A percentile compares a stretch with the other conserved stretches of the same genome.
phyloP scores from a whole-genome alignment of 768 basidiomycete genomes.

The Russula abietina region DNA sequence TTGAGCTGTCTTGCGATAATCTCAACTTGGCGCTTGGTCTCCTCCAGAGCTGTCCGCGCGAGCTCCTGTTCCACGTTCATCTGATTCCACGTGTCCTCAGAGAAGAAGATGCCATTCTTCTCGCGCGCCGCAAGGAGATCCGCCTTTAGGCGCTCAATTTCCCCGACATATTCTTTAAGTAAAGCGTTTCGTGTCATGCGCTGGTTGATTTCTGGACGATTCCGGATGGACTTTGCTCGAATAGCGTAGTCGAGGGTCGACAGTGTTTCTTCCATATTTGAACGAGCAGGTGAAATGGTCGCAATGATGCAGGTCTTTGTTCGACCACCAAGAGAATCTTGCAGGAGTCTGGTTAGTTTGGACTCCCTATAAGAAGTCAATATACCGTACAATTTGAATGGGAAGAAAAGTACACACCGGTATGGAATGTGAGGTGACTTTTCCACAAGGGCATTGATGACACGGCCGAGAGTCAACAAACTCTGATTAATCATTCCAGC shows the following conservation, averaged over 20 bases:
- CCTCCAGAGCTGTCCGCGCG: constrained; percentile 68
- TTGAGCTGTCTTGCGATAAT: constrained; percentile 79
- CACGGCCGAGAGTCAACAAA: constrained; percentile 90
- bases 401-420: constrained; percentile 45
- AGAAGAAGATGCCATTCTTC: constrained; percentile 94
- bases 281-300: constrained; percentile 88
- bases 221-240: constrained; percentile 90
- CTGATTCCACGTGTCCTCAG: constrained; percentile 85
- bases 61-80: constrained; percentile 72
- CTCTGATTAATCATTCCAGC: constrained; percentile 99
- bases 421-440: constrained; percentile 90
- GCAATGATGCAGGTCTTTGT: constrained; percentile 99
- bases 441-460: constrained; percentile 94
- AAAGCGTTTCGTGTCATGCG: constrained; percentile 89
- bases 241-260: constrained; percentile 97
- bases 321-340: constrained; percentile 96
- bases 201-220: constrained; percentile 93
- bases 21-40: constrained; percentile 76
- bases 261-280: constrained; percentile 93
- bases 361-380: constrained; percentile 59
- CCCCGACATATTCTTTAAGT: constrained; percentile 86
- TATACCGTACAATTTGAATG: background rate
- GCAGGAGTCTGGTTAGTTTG: constrained; percentile 92
- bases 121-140: constrained; percentile 89
- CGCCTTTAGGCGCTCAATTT: constrained; percentile 88